Conservation (phyloP, 108 stramenopile genomes). For the Cyclotella choctawhatcheeana region DNA sequence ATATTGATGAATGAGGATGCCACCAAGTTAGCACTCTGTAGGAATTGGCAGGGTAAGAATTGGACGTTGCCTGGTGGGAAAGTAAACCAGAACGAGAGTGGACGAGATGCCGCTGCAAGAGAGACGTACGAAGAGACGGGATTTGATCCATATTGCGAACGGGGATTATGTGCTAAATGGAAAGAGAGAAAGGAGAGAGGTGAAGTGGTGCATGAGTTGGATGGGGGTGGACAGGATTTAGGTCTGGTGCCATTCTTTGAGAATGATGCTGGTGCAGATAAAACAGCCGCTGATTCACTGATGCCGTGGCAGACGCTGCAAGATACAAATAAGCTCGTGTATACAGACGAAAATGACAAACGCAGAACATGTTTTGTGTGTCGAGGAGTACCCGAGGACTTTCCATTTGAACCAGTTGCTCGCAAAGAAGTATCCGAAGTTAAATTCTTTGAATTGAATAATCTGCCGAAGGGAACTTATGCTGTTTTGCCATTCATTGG, state of each 20-base stretch:
- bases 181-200: slow-evolving; percentile 29
- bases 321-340: slow-evolving; percentile 58
- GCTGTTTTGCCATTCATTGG: slow-evolving; percentile 77
- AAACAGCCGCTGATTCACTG: not conserved
- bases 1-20: slow-evolving; percentile 70
- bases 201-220: slow-evolving; percentile 26
- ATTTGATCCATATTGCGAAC: slow-evolving; percentile 74
- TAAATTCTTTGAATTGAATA: slow-evolving; percentile 64
- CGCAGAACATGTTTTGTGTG: slow-evolving; percentile 81
- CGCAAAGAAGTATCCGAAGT: slow-evolving; percentile 82
- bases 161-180: slow-evolving; percentile 47
- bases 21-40: slow-evolving; percentile 66
- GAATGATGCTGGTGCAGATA: not conserved
- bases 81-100: slow-evolving; percentile 85
- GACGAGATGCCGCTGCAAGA: slow-evolving; percentile 73
- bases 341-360: slow-evolving; percentile 67
- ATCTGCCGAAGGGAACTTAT: slow-evolving; percentile 72
- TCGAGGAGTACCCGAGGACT: slow-evolving; percentile 79
- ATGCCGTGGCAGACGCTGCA: slow-evolving; percentile 61
- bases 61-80: slow-evolving; percentile 91
- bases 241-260: slow-evolving; percentile 13
- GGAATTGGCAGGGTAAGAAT: slow-evolving; percentile 65
- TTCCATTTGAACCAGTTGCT: slow-evolving; percentile 85
- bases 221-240: slow-evolving; percentile 3
- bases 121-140: slow-evolving; percentile 94